These are phyloP conservation scores for Fusarium sp. DNA, from an alignment of 2,329 filamentous ascomycete genomes.

Conservation along the genomic window DNA sequence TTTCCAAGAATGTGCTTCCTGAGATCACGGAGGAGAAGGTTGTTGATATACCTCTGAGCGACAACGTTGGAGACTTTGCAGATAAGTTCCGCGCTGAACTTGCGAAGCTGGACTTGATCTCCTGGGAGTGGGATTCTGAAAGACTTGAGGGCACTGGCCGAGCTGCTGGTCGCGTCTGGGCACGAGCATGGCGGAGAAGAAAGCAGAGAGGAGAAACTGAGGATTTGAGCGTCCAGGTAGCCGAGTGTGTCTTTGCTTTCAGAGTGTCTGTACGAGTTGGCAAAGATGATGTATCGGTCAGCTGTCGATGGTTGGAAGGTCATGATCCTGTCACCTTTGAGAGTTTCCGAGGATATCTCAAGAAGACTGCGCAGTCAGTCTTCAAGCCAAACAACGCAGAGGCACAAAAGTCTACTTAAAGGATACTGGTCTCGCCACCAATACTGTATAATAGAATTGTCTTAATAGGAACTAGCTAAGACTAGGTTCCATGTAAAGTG, in stretches of 20 bases:
- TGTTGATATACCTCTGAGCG: conserved; percentile 59
- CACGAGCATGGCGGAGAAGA: conserved; percentile 76
- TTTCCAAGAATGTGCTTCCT: conserved; percentile 60
- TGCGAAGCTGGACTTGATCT: conserved; percentile 65
- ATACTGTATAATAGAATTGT: neutral
- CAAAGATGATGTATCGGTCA: conserved; percentile 58
- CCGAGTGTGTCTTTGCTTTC: conserved; percentile 67
- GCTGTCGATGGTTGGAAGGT: conserved; percentile 76
- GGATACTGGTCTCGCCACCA: neutral
- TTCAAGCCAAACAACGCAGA: neutral
- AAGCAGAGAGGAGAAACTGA: conserved; percentile 56
- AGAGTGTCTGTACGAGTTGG: conserved; percentile 62
- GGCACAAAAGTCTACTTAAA: neutral
- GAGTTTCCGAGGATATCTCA: conserved; percentile 87
- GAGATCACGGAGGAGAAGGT: conserved; percentile 55
- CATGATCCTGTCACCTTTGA: conserved; percentile 80
- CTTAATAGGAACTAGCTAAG: neutral
- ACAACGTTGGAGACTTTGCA: conserved; percentile 55
- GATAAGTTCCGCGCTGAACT: conserved; percentile 60
- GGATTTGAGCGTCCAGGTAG: conserved; percentile 33
- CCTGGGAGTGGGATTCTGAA: conserved; percentile 72
- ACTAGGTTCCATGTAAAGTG: neutral
- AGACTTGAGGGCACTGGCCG: conserved; percentile 70
- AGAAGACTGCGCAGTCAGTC: conserved; percentile 51
- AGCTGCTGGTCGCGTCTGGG: conserved; percentile 81